Evolutionary conservation across 108 stramenopile genomes (phyloP).

Genomic region (Cyclotella distinguenda): DNA sequence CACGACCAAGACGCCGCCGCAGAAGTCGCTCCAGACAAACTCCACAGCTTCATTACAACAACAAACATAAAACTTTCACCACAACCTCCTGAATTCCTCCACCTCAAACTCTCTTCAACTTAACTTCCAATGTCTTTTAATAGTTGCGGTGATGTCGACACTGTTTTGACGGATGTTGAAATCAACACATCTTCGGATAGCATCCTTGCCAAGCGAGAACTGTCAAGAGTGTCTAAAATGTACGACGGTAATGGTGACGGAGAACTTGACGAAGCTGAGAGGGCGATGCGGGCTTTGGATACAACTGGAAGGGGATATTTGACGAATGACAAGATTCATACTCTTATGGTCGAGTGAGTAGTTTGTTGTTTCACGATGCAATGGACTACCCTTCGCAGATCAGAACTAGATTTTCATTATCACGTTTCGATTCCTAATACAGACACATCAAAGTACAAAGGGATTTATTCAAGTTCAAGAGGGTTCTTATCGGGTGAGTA

Average conservation of each 20-base stretch:
- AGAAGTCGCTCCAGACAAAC: too few relatives aligned
- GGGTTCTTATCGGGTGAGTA: slow-evolving; percentile 20
- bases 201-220: background rate
- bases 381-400: background rate
- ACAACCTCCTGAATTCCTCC: too few relatives aligned
- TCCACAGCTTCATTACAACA: too few relatives aligned
- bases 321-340: slow-evolving; percentile 48
- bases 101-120: too few relatives aligned
- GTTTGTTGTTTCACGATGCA: background rate
- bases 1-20: too few relatives aligned
- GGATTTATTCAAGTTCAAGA: slow-evolving; percentile 33
- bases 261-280: slow-evolving; percentile 45
- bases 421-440: too few relatives aligned
- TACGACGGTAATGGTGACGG: slow-evolving; percentile 57
- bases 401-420: too few relatives aligned
- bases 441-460: slow-evolving; percentile 30
- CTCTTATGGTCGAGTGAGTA: slow-evolving; percentile 30
- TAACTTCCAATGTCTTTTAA: too few relatives aligned
- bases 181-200: background rate
- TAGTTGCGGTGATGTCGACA: too few relatives aligned
- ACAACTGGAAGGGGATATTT: slow-evolving; percentile 39
- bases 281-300: slow-evolving; percentile 54
- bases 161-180: slow-evolving; percentile 7
- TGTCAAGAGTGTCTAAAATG: slow-evolving; percentile 35
- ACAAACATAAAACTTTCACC: too few relatives aligned